These are phyloP conservation scores for Remersonia thermophila DNA, from an alignment of 2,329 filamentous ascomycete genomes.

Conservation along the genomic window DNA sequence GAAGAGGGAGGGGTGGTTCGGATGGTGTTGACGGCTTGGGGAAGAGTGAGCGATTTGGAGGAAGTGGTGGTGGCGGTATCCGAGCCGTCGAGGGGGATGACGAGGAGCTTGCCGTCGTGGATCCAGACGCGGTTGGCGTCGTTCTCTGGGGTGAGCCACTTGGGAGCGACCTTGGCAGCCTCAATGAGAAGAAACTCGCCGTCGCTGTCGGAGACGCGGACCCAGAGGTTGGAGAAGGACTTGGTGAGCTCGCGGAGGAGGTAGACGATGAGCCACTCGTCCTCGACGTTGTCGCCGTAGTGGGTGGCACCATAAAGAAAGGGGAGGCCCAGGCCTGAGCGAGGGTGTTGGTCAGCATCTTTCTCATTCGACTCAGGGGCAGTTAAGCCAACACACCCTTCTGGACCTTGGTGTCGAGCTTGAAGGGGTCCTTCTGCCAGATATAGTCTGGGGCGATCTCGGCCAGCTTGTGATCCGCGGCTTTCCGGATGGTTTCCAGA, in stretches of 20 bases:
- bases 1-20: slow-evolving; percentile 35
- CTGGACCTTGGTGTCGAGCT: slow-evolving; percentile 50
- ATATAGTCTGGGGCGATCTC: slow-evolving; percentile 72
- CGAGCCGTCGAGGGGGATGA: slow-evolving; percentile 48
- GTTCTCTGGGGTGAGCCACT: slow-evolving; percentile 85
- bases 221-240: slow-evolving; percentile 62
- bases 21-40: slow-evolving; percentile 53
- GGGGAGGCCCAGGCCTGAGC: slow-evolving; percentile 30
- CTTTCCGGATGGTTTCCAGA: slow-evolving; percentile 61
- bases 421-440: slow-evolving; percentile 81
- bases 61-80: slow-evolving; percentile 20
- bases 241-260: slow-evolving; percentile 70
- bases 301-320: slow-evolving; percentile 68
- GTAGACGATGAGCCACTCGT: slow-evolving; percentile 95
- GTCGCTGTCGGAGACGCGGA: slow-evolving; percentile 73
- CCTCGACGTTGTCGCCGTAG: slow-evolving; percentile 88
- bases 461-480: slow-evolving; percentile 49
- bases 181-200: slow-evolving; percentile 94
- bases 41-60: slow-evolving; percentile 41
- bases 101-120: slow-evolving; percentile 58
- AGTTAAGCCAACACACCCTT: slow-evolving; percentile 35
- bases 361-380: not conserved
- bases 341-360: slow-evolving; percentile 1
- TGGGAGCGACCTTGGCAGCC: slow-evolving; percentile 74
- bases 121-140: slow-evolving; percentile 87